Evolutionary conservation across 1,284 basidiomycete species (phyloP).

Genomic region (Volvariella volvacea): DNA sequence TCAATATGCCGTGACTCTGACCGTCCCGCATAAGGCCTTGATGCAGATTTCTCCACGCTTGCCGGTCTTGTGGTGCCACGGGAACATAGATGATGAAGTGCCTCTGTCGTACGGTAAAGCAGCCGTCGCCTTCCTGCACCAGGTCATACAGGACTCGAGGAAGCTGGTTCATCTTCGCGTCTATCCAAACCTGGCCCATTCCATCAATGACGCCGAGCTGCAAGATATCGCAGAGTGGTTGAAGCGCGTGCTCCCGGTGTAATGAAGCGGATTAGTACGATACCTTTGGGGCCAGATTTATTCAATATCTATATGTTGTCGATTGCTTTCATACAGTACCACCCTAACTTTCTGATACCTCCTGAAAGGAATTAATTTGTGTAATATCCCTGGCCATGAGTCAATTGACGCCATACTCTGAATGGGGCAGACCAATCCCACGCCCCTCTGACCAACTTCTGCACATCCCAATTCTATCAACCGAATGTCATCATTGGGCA

Average conservation of each 20-base stretch:
- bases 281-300: no score
- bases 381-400: no score
- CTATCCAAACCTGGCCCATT: constrained; percentile 28
- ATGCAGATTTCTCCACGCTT: constrained; percentile 13
- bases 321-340: no score
- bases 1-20: neutral
- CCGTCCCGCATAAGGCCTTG: neutral
- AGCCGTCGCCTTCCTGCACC: constrained; percentile 24
- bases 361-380: no score
- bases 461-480: no score
- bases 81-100: constrained; percentile 28
- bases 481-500: no score
- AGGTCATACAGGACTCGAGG: constrained; percentile 18
- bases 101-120: constrained; percentile 28
- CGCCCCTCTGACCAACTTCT: no score
- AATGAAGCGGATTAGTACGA: no score
- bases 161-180: constrained; percentile 21
- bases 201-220: constrained; percentile 28
- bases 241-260: neutral
- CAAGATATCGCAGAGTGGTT: constrained; percentile 19
- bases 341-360: no score
- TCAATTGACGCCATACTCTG: no score
- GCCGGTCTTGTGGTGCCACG: constrained; percentile 38
- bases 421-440: no score
- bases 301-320: no score